These are phyloP conservation scores for Sclerotinia spermophila DNA, from an alignment of 2,329 filamentous ascomycete species.

Conservation along the genomic window DNA sequence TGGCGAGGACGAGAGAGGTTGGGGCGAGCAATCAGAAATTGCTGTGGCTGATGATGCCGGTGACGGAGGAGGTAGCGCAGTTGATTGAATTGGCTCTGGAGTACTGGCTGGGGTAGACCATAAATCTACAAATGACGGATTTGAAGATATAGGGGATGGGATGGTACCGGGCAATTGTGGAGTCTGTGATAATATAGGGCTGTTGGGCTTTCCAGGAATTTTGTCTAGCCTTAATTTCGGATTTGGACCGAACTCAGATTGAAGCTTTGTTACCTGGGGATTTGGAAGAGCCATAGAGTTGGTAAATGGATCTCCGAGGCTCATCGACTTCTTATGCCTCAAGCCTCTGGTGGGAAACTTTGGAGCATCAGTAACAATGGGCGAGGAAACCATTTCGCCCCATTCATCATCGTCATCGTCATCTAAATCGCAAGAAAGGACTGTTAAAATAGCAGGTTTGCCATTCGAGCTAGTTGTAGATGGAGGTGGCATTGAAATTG, in stretches of 20 bases:
- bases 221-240: neutral
- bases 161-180: neutral
- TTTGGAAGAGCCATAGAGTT: constrained; percentile 5
- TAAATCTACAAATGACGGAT: neutral
- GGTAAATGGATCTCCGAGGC: constrained; percentile 16
- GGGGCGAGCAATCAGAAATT: neutral
- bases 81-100: neutral
- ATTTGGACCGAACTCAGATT: constrained; percentile 15
- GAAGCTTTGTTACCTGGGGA: constrained; percentile 14
- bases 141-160: neutral
- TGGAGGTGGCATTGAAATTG: constrained; percentile 12
- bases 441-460: neutral
- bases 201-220: neutral
- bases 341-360: constrained; percentile 13
- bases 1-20: neutral
- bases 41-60: neutral
- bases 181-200: neutral
- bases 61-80: neutral
- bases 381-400: constrained; percentile 41
- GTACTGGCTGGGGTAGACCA: neutral
- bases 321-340: constrained; percentile 30
- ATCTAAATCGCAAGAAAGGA: neutral
- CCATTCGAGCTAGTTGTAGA: neutral
- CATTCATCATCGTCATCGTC: constrained; percentile 37
- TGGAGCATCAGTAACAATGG: constrained; percentile 24